Percentiles rank a stretch among this genome's conserved stretches.
Evolutionary conservation across 2,329 filamentous ascomycete genomes (phyloP).

Genomic region (Helminthosporium solani): DNA sequence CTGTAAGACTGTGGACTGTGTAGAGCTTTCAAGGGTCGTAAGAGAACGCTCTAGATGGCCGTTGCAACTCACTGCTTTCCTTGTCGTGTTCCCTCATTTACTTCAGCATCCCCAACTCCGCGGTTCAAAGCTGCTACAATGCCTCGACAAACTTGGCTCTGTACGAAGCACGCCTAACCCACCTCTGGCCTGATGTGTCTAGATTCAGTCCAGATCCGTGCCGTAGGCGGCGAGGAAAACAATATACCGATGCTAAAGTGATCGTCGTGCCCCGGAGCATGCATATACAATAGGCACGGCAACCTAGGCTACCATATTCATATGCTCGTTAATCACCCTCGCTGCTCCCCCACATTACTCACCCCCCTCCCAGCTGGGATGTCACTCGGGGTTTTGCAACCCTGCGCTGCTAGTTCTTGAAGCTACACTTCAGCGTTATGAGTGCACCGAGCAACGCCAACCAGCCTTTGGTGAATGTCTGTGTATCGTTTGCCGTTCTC

Average conservation of each 20-base stretch:
- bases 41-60: too few species aligned
- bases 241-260: neutral
- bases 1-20: neutral
- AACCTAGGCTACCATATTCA: neutral
- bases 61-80: too few species aligned
- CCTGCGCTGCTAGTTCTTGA: neutral
- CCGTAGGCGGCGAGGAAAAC: neutral
- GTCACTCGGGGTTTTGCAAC: neutral
- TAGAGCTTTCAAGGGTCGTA: neutral
- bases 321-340: neutral
- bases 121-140: too few species aligned
- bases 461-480: constrained; percentile 18
- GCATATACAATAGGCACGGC: neutral
- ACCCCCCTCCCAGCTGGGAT: neutral
- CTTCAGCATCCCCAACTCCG: too few species aligned
- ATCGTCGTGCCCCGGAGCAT: neutral
- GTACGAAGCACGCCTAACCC: neutral
- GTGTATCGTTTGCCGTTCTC: constrained; percentile 21
- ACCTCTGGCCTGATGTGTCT: neutral
- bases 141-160: too few species aligned
- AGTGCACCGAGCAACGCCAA: constrained; percentile 1
- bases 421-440: neutral
- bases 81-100: too few species aligned
- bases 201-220: neutral
- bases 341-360: neutral